phyloP scores from a whole-genome alignment of 2,329 filamentous ascomycete genomes.

The Metarhizium robertsii region DNA sequence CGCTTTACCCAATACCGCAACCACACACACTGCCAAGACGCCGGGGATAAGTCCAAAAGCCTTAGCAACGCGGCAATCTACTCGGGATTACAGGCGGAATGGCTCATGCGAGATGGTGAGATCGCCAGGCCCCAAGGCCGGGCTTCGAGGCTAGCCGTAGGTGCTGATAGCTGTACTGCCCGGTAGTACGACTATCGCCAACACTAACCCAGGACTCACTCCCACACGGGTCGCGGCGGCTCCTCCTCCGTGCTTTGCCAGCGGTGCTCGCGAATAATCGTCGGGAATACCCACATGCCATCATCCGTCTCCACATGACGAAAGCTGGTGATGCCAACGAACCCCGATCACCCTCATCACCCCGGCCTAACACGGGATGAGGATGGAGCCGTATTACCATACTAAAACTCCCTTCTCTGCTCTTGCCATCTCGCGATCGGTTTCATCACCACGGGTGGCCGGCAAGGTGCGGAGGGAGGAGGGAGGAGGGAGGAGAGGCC shows the following conservation, averaged over 20 bases:
- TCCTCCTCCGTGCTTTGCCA: background rate
- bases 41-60: background rate
- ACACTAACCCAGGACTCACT: too few relatives aligned
- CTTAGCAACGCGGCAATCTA: background rate
- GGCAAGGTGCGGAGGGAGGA: background rate
- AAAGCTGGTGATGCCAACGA: background rate
- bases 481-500: too few relatives aligned
- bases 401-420: background rate
- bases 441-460: background rate
- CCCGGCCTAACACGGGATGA: background rate
- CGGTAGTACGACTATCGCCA: too few relatives aligned
- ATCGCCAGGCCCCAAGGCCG: background rate
- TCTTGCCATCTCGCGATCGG: background rate
- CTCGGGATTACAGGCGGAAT: background rate
- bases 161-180: background rate
- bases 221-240: too few relatives aligned
- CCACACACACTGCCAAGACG: background rate
- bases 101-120: background rate
- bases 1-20: background rate
- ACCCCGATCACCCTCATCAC: constrained; percentile 1
- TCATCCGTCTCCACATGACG: background rate
- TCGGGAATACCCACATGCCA: background rate
- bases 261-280: background rate
- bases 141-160: background rate
- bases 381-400: background rate